Percentiles rank a stretch among this genome's conserved stretches.
These are phyloP conservation scores for Chara braunii DNA, from an alignment of 139 green algal genomes.

Conservation along the genomic window DNA sequence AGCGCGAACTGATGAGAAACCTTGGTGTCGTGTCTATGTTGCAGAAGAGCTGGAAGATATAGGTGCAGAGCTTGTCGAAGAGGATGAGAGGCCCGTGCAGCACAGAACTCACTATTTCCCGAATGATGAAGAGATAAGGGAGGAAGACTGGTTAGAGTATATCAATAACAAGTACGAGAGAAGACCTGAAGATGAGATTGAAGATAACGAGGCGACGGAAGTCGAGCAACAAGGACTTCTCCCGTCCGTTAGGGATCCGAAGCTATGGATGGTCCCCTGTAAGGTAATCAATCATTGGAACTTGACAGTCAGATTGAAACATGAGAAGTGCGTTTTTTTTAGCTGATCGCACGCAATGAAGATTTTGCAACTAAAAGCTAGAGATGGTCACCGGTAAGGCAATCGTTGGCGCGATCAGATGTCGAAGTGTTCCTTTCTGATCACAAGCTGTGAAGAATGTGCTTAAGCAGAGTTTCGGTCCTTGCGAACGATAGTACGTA, in stretches of 20 bases:
- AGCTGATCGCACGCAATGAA: too few relatives aligned
- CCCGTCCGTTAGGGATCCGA: slow-evolving; percentile 80
- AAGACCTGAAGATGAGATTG: slow-evolving; percentile 34
- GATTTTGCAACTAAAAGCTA: too few relatives aligned
- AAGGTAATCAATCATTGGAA: slow-evolving; percentile 17
- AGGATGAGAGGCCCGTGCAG: slow-evolving; percentile 31
- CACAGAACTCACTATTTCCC: slow-evolving; percentile 1
- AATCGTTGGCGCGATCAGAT: too few relatives aligned
- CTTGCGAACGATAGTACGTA: too few relatives aligned
- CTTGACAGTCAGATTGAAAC: too few relatives aligned
- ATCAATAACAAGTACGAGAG: slow-evolving; percentile 70
- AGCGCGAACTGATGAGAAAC: background rate
- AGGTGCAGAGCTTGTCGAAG: slow-evolving; percentile 44
- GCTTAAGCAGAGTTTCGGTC: too few relatives aligned
- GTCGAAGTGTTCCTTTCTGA: too few relatives aligned
- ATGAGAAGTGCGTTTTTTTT: too few relatives aligned
- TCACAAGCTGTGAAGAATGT: too few relatives aligned
- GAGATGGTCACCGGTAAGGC: too few relatives aligned
- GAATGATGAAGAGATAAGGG: slow-evolving; percentile 58
- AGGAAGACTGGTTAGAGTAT: slow-evolving; percentile 72
- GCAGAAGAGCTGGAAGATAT: slow-evolving; percentile 70
- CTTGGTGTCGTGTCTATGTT: slow-evolving; percentile 41
- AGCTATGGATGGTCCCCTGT: slow-evolving; percentile 82
- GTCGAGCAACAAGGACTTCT: slow-evolving; percentile 83
- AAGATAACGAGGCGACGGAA: slow-evolving; percentile 47